phyloP scores from a whole-genome alignment of 352 stramenopile genomes.

The Globisporangium irregulare region DNA sequence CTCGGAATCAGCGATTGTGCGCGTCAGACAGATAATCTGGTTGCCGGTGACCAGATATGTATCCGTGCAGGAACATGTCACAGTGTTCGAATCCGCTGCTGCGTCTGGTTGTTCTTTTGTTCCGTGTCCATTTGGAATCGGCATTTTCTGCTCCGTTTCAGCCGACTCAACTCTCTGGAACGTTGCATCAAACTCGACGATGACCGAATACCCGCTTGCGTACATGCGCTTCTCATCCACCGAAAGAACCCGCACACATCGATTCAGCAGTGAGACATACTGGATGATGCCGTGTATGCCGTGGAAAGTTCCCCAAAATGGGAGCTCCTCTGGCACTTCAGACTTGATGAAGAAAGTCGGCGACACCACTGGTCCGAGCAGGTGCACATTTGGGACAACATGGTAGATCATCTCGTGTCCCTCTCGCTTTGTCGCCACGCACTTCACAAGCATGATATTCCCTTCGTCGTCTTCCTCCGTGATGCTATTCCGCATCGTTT shows the following conservation, averaged over 20 bases:
- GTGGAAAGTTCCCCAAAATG: slow-evolving; percentile 77
- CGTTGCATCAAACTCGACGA: slow-evolving; percentile 71
- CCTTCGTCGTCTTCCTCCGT: slow-evolving; percentile 58
- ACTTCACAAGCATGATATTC: slow-evolving; percentile 60
- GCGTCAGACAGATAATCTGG: slow-evolving; percentile 73
- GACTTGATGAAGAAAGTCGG: slow-evolving; percentile 75
- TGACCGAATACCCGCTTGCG: slow-evolving; percentile 70
- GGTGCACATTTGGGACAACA: slow-evolving; percentile 56
- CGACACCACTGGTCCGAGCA: slow-evolving; percentile 51
- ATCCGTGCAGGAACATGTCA: slow-evolving; percentile 70
- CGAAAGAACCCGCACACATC: slow-evolving; percentile 51
- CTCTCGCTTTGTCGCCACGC: slow-evolving; percentile 52
- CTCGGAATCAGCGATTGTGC: slow-evolving; percentile 76
- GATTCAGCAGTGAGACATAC: slow-evolving; percentile 67
- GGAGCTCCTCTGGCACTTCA: slow-evolving; percentile 73
- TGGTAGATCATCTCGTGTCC: slow-evolving; percentile 37
- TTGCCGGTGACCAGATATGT: slow-evolving; percentile 73
- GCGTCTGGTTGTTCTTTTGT: not conserved
- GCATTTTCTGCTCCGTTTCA: slow-evolving; percentile 16
- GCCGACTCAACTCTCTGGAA: slow-evolving; percentile 42
- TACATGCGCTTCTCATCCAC: slow-evolving; percentile 66
- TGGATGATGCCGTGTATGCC: slow-evolving; percentile 60
- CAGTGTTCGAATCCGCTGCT: slow-evolving; percentile 21
- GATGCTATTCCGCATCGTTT: slow-evolving; percentile 47
- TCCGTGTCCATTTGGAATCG: not conserved